A percentile compares a stretch with the other conserved stretches of the same genome.
phyloP scores from a whole-genome alignment of 192 early-diverging fungal species.

The Chytriomyces sp. region DNA sequence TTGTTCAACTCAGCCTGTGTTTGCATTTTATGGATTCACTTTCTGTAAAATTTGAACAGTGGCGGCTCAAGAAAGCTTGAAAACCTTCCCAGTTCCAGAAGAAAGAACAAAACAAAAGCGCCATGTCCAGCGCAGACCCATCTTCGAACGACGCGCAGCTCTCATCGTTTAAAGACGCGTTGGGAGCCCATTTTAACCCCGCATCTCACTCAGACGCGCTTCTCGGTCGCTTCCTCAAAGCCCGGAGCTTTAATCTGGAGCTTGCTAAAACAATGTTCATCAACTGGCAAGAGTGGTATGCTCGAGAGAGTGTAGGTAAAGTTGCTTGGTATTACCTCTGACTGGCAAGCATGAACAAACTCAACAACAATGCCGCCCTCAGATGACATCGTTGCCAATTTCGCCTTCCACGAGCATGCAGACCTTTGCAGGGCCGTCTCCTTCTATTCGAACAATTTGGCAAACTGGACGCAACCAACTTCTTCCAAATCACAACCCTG shows the following conservation, averaged over 20 bases:
- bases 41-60: no score
- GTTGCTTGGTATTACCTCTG: not conserved
- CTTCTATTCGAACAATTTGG: constrained; percentile 86
- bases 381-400: constrained; percentile 52
- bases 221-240: constrained; percentile 67
- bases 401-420: constrained; percentile 61
- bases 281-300: constrained; percentile 44
- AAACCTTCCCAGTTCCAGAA: no score
- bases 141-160: no score
- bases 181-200: not conserved
- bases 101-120: no score
- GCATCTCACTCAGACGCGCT: constrained; percentile 58
- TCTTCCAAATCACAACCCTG: constrained; percentile 42
- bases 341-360: no score
- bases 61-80: no score
- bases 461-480: constrained; percentile 56
- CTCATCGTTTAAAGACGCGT: not conserved
- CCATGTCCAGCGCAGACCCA: no score
- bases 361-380: not conserved
- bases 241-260: constrained; percentile 62
- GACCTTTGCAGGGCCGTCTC: constrained; percentile 59
- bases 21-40: no score
- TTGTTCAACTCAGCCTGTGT: no score
- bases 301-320: constrained; percentile 56
- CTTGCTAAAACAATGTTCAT: constrained; percentile 65